phyloP scores from a whole-genome alignment of 164 flowering plant genomes.

The Malania oleifera region DNA sequence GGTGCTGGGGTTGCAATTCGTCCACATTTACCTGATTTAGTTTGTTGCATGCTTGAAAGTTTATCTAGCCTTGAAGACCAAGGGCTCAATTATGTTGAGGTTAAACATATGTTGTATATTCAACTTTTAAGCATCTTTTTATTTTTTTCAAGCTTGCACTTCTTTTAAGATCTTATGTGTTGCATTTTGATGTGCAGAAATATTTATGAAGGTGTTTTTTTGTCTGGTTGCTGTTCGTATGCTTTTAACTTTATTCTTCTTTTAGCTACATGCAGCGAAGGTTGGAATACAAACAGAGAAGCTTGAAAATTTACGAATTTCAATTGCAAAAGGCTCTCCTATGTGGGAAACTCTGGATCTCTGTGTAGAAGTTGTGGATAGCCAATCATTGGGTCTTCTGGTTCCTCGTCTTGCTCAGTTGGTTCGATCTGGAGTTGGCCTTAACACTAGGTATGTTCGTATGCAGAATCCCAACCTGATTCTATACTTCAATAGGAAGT shows the following conservation, averaged over 20 bases:
- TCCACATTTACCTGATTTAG: slow-evolving; percentile 85
- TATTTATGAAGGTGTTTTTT: too few relatives aligned
- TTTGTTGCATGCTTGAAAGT: slow-evolving; percentile 98
- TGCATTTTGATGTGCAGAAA: too few relatives aligned
- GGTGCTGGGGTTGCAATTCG: slow-evolving; percentile 92
- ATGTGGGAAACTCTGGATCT: slow-evolving; percentile 99
- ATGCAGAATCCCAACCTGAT: neutral
- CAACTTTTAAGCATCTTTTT: neutral
- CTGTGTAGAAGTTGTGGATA: slow-evolving; percentile 76
- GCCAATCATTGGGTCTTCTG: slow-evolving; percentile 61
- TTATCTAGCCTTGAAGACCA: slow-evolving; percentile 98
- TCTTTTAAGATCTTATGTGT: too few relatives aligned
- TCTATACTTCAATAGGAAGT: neutral
- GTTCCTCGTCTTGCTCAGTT: slow-evolving; percentile 88
- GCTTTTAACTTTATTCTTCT: slow-evolving; percentile 9
- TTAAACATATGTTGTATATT: too few relatives aligned
- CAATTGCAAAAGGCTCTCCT: slow-evolving; percentile 92
- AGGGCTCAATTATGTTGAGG: slow-evolving; percentile 96
- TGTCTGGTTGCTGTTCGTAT: neutral
- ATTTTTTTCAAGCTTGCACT: neutral
- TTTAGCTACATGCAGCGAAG: slow-evolving; percentile 84
- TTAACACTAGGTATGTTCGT: slow-evolving; percentile 73
- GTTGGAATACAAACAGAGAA: slow-evolving; percentile 83
- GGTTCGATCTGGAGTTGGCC: slow-evolving; percentile 91
- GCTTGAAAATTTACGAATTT: slow-evolving; percentile 87